Evolutionary conservation across 2,329 filamentous ascomycete genomes (phyloP), one percentile per base, ranked within the genome.

Genomic region (Diplodia sapinea): DNA sequence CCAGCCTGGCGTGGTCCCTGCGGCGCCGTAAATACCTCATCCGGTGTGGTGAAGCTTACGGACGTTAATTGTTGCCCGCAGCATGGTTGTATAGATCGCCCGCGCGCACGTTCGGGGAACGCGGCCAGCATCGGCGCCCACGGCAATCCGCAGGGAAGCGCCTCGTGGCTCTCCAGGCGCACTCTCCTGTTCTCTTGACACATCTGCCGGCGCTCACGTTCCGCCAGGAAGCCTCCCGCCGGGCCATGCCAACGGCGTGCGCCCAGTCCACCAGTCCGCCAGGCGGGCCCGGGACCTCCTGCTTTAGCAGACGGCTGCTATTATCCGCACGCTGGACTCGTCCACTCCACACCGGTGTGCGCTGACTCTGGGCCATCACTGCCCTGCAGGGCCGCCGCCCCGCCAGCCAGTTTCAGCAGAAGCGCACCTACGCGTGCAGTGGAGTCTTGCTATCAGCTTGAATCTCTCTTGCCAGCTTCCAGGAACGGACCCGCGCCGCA

Each of bases 181-280:
- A 13, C 26, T 63, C 59, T 63, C 59, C 59, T 63, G 59, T 63
- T 63, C 59, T 63, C 59, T 63, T 51, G 59, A 63, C 59, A 63
- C 59, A 59, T 57, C 57, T 50, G 57, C 57, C 57, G 40, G 38
- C 36, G 20, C 40, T 33, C 23, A 33, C 40, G 36, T 33, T 33
- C 31, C 31, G 26, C 36, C 36, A 29, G 36, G 55, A 20, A 17
- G 36, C 55, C 55, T 33, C 31, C 33, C 33, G 33, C 54, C 12
- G 13, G 23, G 56, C 38, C 38, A 38, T 40, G 36, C 9, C 38
- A 38, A 23, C 56, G 57, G 47, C 57, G 29, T 49, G 40, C 47
- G 57, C 26, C 43, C 43, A n/a, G 43, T 56, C 29, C 17, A 61
- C 29, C 17, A 61, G n/a, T 33, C 57, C 57, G 50, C 57, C 57